Evolutionary conservation across 1,284 basidiomycete species (phyloP).

Genomic region (Fomitiporia mediterranea): DNA sequence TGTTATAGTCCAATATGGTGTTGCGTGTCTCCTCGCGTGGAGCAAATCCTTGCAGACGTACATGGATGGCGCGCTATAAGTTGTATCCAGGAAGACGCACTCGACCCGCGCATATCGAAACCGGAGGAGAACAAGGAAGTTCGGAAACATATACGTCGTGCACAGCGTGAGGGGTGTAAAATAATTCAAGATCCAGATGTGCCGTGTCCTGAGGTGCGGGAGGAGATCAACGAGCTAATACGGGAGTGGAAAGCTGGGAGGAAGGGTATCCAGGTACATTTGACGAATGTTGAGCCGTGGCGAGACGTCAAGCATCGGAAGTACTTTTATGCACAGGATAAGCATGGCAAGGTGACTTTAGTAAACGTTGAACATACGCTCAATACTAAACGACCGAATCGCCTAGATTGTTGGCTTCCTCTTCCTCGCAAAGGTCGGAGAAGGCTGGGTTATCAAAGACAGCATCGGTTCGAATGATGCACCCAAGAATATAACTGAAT

Average conservation of each 20-base stretch:
- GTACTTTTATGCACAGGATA: conserved; percentile 48
- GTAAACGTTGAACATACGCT: no score
- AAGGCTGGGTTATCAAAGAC: conserved; percentile 41
- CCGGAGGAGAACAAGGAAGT: conserved; percentile 38
- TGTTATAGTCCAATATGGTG: conserved; percentile 48
- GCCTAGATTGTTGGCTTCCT: conserved; percentile 39
- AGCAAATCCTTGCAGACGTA: conserved; percentile 42
- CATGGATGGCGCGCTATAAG: conserved; percentile 48
- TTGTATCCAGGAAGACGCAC: conserved; percentile 48
- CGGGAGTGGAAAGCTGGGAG: conserved; percentile 41
- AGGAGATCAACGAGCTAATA: conserved; percentile 39
- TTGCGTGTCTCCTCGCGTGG: conserved; percentile 40
- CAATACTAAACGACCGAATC: neutral
- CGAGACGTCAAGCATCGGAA: conserved; percentile 45
- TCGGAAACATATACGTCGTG: conserved; percentile 43
- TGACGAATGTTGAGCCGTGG: conserved; percentile 50
- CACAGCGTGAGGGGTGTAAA: conserved; percentile 46
- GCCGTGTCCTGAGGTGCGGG: conserved; percentile 36
- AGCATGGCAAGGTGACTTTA: conserved; percentile 33
- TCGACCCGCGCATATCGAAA: conserved; percentile 40
- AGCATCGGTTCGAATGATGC: conserved; percentile 20
- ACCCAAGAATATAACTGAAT: conserved; percentile 20
- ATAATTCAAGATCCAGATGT: conserved; percentile 35
- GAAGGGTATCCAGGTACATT: conserved; percentile 50
- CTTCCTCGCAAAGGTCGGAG: conserved; percentile 48